Evolutionary conservation across 2,329 filamentous ascomycete species (phyloP).

Genomic region (Exophiala dermatitidis): DNA sequence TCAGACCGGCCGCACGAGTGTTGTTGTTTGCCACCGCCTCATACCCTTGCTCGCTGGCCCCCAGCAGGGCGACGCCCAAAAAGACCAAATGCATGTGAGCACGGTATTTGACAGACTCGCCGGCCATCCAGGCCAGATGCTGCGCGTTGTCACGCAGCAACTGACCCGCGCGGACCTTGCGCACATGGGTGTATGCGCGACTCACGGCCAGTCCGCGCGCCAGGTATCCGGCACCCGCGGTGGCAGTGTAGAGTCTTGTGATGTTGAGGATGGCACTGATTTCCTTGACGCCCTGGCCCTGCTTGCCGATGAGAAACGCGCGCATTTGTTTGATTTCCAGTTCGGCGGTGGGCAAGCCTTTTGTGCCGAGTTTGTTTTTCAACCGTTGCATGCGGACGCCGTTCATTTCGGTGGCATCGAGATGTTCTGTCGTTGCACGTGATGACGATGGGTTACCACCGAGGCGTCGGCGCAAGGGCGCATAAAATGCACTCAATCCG

Average conservation of each 20-base stretch:
- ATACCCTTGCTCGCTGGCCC: conserved; percentile 30
- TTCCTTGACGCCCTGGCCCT: conserved; percentile 60
- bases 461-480: conserved; percentile 45
- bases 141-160: conserved; percentile 36
- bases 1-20: conserved; percentile 18
- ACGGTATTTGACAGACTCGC: conserved; percentile 29
- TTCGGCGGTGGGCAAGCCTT: conserved; percentile 64
- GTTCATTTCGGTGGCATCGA: conserved; percentile 38
- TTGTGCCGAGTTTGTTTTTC: conserved; percentile 67
- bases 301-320: conserved; percentile 58
- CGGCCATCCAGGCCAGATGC: conserved; percentile 30
- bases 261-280: conserved; percentile 64
- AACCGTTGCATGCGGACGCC: conserved; percentile 61
- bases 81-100: conserved; percentile 20
- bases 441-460: conserved; percentile 6
- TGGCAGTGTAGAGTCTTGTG: conserved; percentile 44
- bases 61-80: conserved; percentile 32
- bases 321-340: conserved; percentile 58
- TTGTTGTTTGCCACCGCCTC: conserved; percentile 15
- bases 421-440: not conserved
- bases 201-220: conserved; percentile 37
- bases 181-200: conserved; percentile 36
- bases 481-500: conserved; percentile 56
- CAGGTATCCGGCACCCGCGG: conserved; percentile 35
- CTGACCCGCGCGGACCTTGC: conserved; percentile 32